A percentile compares a stretch with the other conserved stretches of the same genome.
These are phyloP conservation scores for Dipteronia sinensis DNA, from an alignment of 345 rosid genomes.

Conservation along the genomic window DNA sequence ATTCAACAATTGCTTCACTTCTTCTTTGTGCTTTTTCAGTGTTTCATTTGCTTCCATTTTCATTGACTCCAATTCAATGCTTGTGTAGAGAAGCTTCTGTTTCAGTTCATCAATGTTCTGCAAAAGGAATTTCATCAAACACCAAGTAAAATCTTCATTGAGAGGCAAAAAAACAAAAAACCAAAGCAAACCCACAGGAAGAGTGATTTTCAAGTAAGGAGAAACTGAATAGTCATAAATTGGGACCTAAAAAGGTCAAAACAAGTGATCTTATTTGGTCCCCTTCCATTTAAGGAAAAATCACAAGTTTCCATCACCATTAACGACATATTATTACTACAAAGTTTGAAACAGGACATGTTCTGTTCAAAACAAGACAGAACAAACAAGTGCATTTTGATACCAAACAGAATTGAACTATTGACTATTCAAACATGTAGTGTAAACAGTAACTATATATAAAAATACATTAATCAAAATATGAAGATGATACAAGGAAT, in stretches of 20 bases:
- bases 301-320: slow-evolving; percentile 14
- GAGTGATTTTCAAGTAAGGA: slow-evolving; percentile 29
- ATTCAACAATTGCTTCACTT: slow-evolving; percentile 42
- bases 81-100: slow-evolving; percentile 63
- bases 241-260: slow-evolving; percentile 35
- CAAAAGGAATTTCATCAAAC: not conserved
- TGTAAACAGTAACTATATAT: too few relatives aligned
- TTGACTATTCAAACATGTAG: not conserved
- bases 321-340: not conserved
- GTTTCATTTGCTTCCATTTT: slow-evolving; percentile 67
- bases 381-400: slow-evolving; percentile 16
- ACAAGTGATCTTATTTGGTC: slow-evolving; percentile 11
- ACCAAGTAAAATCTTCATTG: too few relatives aligned
- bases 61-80: slow-evolving; percentile 61
- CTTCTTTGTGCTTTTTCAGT: slow-evolving; percentile 52
- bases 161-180: not conserved
- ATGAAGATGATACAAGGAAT: not conserved
- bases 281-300: slow-evolving; percentile 11
- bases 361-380: slow-evolving; percentile 23
- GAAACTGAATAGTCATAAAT: slow-evolving; percentile 28
- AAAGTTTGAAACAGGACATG: slow-evolving; percentile 6
- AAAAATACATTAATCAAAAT: not conserved
- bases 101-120: slow-evolving; percentile 70
- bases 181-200: not conserved
- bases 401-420: not conserved